Evolutionary conservation across 176 grass and related monocot species (phyloP).

Genomic region (Hordeum vulgare): DNA sequence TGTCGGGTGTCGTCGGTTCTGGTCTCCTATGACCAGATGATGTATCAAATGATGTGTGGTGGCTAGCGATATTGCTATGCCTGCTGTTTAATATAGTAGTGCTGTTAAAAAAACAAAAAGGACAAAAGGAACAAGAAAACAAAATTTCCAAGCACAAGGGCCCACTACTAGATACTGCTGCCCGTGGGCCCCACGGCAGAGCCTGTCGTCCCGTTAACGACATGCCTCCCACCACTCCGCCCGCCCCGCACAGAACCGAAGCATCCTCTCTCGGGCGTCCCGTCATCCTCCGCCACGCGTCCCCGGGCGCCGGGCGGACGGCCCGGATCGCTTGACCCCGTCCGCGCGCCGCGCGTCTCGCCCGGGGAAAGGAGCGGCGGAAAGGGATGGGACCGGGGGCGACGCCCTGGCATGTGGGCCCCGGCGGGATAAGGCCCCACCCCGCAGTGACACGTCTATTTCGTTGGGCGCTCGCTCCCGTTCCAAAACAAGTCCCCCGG

Average conservation of each 20-base stretch:
- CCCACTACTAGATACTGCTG: background rate
- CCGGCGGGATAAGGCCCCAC: background rate
- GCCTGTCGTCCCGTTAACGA: conserved; percentile 1
- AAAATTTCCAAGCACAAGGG: background rate
- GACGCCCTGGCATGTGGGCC: background rate
- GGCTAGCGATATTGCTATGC: too few species aligned
- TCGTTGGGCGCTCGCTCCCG: background rate
- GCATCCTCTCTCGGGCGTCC: background rate
- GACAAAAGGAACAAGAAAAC: background rate
- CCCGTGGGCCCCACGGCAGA: background rate
- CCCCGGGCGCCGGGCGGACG: background rate
- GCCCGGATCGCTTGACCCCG: conserved; percentile 19
- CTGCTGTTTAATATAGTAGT: too few species aligned
- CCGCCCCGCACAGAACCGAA: background rate
- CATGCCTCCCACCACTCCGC: conserved; percentile 15
- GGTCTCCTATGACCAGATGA: too few species aligned
- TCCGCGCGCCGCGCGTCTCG: background rate
- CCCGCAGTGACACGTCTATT: background rate
- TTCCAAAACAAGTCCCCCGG: conserved; percentile 16
- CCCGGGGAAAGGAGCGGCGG: background rate
- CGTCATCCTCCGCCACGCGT: background rate
- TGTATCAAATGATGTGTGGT: too few species aligned
- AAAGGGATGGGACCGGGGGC: background rate
- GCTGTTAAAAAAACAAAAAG: too few species aligned
- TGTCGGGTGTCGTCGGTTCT: too few species aligned